Percentiles rank a stretch among this genome's conserved stretches.
Evolutionary conservation across 2,329 filamentous ascomycete genomes (phyloP).

Genomic region (Diaporthe sp.): DNA sequence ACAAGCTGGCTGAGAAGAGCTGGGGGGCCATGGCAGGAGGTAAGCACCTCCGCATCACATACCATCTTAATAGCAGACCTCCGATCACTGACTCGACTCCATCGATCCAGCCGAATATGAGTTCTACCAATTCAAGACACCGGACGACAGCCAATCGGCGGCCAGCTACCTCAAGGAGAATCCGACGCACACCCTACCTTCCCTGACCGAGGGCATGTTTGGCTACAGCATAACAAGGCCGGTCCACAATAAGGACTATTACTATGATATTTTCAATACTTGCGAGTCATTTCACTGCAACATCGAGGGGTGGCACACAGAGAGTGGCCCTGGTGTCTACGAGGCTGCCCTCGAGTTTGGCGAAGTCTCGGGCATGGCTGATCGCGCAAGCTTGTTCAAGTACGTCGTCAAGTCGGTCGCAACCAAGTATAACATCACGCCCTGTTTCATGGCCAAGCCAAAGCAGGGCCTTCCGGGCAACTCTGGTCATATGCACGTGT

Average conservation of each 20-base stretch:
- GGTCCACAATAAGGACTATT: conserved; percentile 92
- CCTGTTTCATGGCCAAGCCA: conserved; percentile 99
- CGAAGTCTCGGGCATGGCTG: conserved; percentile 90
- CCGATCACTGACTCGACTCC: conserved; percentile 2
- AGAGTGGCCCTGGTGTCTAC: conserved; percentile 93
- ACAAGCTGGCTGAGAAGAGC: conserved; percentile 77
- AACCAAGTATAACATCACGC: conserved; percentile 89
- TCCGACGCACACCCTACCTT: conserved; percentile 79
- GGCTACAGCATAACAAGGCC: conserved; percentile 91
- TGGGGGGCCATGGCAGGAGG: conserved; percentile 91
- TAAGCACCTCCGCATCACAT: conserved; percentile 58
- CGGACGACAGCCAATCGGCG: conserved; percentile 76
- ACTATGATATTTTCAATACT: conserved; percentile 87
- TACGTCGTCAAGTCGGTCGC: conserved; percentile 92
- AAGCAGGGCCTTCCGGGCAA: conserved; percentile 92
- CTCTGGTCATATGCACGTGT: conserved; percentile 96
- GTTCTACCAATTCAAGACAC: conserved; percentile 90
- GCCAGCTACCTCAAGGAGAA: conserved; percentile 82
- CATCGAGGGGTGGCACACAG: conserved; percentile 96
- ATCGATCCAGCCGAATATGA: conserved; percentile 84
- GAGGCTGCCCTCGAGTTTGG: conserved; percentile 95
- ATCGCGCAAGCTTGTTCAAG: conserved; percentile 94
- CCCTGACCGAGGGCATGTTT: conserved; percentile 94
- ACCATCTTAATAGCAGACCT: too few relatives aligned
- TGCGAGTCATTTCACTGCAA: conserved; percentile 84